These are phyloP conservation scores for Taiozyma onychis DNA, from an alignment of 1,139 yeast genomes.

Conservation along the genomic window DNA sequence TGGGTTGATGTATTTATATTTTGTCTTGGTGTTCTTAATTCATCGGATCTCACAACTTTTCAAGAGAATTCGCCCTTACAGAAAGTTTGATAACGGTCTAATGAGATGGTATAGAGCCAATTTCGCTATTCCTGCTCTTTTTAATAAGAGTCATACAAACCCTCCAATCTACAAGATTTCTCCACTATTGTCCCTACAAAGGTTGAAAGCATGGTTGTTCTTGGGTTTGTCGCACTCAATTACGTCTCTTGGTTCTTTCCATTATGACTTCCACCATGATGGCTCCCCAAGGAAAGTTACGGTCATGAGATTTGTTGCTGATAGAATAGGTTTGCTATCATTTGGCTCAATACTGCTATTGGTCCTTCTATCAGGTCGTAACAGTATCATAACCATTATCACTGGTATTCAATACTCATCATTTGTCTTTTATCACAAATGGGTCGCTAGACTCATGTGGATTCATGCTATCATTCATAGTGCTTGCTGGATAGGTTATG, in stretches of 20 bases:
- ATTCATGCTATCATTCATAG: conserved; percentile 37
- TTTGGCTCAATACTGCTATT: conserved; percentile 43
- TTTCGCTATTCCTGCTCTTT: conserved; percentile 17
- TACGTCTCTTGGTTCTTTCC: conserved; percentile 35
- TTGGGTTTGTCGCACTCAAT: conserved; percentile 42
- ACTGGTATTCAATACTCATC: conserved; percentile 60
- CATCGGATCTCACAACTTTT: conserved; percentile 1
- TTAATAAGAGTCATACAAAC: conserved; percentile 12
- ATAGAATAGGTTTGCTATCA: conserved; percentile 50
- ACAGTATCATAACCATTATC: conserved; percentile 53
- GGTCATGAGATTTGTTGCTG: conserved; percentile 51
- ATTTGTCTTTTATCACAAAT: conserved; percentile 57
- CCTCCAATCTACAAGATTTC: conserved; percentile 2
- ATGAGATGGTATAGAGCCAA: conserved; percentile 15
- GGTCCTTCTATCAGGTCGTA: conserved; percentile 55
- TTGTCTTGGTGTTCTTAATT: conserved; percentile 6
- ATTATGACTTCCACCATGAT: conserved; percentile 30
- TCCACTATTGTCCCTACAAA: conserved; percentile 51
- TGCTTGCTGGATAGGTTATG: conserved; percentile 31
- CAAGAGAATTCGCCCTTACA: conserved; percentile 13
- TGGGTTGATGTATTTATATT: conserved; percentile 8
- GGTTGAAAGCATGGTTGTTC: conserved; percentile 46
- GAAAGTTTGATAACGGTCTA: conserved; percentile 7
- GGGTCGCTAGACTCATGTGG: conserved; percentile 45
- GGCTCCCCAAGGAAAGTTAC: conserved; percentile 27